Conservation (phyloP, 352 stramenopile species). For the Phytophthora sansomeana region DNA sequence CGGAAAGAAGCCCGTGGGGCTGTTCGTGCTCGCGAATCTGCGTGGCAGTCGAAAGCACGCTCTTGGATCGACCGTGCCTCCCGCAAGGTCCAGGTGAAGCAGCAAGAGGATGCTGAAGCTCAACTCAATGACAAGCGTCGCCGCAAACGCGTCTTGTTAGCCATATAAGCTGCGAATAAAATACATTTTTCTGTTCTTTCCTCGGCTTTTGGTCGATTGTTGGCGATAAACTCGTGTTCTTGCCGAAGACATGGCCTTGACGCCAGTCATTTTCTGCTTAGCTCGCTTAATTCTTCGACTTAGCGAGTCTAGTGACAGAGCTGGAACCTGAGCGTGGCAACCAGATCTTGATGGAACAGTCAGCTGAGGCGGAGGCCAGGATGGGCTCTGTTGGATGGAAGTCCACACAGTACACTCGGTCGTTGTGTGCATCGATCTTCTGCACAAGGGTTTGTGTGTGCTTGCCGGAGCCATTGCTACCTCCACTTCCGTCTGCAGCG, state of each 20-base stretch:
- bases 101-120: slow-evolving; percentile 88
- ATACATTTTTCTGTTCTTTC: slow-evolving; percentile 32
- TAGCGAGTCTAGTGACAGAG: slow-evolving; percentile 55
- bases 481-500: slow-evolving; percentile 33
- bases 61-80: slow-evolving; percentile 90
- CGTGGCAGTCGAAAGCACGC: slow-evolving; percentile 80
- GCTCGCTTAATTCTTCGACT: slow-evolving; percentile 60
- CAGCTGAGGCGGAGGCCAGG: slow-evolving; percentile 83
- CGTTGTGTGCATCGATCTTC: slow-evolving; percentile 87
- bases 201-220: slow-evolving; percentile 6
- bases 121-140: slow-evolving; percentile 78
- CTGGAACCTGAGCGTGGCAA: slow-evolving; percentile 61
- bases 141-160: slow-evolving; percentile 69
- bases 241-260: neutral
- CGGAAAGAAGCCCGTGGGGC: slow-evolving; percentile 82
- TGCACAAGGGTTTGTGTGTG: slow-evolving; percentile 74
- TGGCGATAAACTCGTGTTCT: slow-evolving; percentile 5
- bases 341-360: slow-evolving; percentile 91
- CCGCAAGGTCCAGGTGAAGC: slow-evolving; percentile 92
- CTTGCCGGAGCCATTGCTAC: slow-evolving; percentile 33
- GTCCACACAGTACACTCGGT: slow-evolving; percentile 91
- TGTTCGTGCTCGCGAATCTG: slow-evolving; percentile 74
- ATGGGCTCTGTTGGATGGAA: slow-evolving; percentile 90
- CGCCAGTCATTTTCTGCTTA: neutral
- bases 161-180: slow-evolving; percentile 38